phyloP scores from a whole-genome alignment of 2,329 filamentous ascomycete genomes.

The Domatiomyces catenatus region DNA sequence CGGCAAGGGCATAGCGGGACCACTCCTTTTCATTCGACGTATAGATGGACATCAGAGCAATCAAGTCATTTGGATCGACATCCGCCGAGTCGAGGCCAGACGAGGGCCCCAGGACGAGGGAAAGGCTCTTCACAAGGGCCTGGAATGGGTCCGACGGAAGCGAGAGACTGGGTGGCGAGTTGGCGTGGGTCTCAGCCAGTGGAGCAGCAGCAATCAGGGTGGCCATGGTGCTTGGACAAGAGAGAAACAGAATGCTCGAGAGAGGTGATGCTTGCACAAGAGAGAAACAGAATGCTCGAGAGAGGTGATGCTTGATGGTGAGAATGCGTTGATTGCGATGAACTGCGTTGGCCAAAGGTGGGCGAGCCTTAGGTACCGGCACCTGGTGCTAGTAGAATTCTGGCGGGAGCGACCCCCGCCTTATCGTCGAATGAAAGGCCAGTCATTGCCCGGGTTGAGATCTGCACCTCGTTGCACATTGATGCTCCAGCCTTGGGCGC shows the following conservation, averaged over 20 bases:
- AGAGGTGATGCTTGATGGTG: neutral
- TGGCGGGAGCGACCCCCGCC: neutral
- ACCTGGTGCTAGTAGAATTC: neutral
- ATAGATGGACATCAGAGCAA: conserved; percentile 59
- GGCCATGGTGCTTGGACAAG: neutral
- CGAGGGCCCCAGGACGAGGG: conserved; percentile 57
- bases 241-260: neutral
- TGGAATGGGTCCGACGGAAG: neutral
- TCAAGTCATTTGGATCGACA: conserved; percentile 58
- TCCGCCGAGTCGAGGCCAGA: conserved; percentile 71
- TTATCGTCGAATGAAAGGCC: neutral
- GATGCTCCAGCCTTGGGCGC: neutral
- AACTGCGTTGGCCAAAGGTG: neutral
- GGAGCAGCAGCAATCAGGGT: neutral
- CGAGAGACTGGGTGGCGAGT: neutral
- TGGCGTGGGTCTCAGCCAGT: neutral
- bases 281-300: neutral
- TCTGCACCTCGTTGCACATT: neutral
- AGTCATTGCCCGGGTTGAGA: neutral
- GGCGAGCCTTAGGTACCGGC: no score
- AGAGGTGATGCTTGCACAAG: neutral
- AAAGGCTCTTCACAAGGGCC: conserved; percentile 55
- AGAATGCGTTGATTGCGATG: neutral
- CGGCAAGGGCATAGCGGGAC: conserved; percentile 58
- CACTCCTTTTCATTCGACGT: conserved; percentile 54